Evolutionary conservation across 176 grass and related monocot species (phyloP), one percentile per base, ranked within the genome.

Genomic region (Poa annua): DNA sequence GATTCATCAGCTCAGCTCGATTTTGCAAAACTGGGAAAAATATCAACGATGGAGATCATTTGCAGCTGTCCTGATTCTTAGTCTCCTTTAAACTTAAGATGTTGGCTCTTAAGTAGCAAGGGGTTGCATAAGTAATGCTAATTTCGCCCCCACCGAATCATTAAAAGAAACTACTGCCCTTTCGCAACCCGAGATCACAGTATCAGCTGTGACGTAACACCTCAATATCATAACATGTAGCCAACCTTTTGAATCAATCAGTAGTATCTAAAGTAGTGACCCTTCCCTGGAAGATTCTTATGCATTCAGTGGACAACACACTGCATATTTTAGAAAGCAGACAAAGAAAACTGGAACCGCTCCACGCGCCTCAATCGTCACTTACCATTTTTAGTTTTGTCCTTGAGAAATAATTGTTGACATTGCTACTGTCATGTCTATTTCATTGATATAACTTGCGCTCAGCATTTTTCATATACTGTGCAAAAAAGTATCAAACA

Each of bases 181-280:
- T 82, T 78, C 53, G 8, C 4, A 13, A 33, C 66, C 6, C 21
- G 26, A 74, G 82, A 90, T 35, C 4, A 5, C 79, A 86, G 3
- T 47, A 54, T 63, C 63, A 56, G 48, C 9, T 3, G 22, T 66
- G 79, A 82, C 25, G 53, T 19, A 69, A 25, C 59, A 4, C 36
- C 69, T 55, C 55, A 74, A 26, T 65, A 80, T 74, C 42, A 52
- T 53, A 66, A 73, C 33, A 78, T 34, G 36, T 44, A 50, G 20
- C 8, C 20, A 84, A 29, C 14, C 59, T 75, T 88, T 84, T 74
- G 76, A 80, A 88, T 80, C 20, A 38, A 26, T 68, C 57, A 38
- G 76, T 67, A 79, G 34, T 84, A 55, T 68, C 66, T 79, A 51
- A 78, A 84, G 86, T 84, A 76, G 60, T 75, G 82, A 14, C 29